phyloP scores from a whole-genome alignment of 768 basidiomycete species.

The Tulasnella sp. region DNA sequence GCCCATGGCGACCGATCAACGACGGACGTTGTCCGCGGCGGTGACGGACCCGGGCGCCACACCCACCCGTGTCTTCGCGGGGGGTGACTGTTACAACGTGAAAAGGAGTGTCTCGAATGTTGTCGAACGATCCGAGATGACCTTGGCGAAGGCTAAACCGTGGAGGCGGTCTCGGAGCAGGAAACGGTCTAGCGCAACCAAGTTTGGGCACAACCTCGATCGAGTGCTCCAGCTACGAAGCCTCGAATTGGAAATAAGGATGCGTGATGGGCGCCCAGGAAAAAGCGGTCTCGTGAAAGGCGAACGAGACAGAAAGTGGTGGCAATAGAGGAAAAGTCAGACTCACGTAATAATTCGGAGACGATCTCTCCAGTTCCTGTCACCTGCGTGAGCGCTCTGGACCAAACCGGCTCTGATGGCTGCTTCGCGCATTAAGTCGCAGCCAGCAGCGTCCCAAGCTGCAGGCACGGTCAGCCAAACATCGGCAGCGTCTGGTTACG shows the following conservation, averaged over 20 bases:
- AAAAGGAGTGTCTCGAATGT: neutral
- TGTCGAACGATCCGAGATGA: neutral
- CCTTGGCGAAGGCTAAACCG: neutral
- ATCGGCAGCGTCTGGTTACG: slow-evolving; percentile 55
- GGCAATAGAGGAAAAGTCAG: neutral
- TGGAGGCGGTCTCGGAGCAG: neutral
- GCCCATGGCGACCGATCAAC: neutral
- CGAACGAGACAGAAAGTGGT: neutral
- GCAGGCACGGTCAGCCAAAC: slow-evolving; percentile 83
- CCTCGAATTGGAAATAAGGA: neutral
- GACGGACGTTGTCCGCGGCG: neutral
- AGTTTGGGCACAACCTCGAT: neutral
- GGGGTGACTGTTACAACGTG: neutral
- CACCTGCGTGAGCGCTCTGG: slow-evolving; percentile 54
- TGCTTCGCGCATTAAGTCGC: slow-evolving; percentile 75
- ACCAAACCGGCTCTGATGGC: slow-evolving; percentile 75
- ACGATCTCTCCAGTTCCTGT: slow-evolving; percentile 66
- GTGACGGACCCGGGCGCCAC: neutral
- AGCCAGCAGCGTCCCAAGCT: slow-evolving; percentile 81
- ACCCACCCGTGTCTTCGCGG: neutral
- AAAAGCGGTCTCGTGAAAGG: neutral
- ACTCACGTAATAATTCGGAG: slow-evolving; percentile 65
- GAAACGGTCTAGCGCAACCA: neutral
- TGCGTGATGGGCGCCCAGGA: neutral
- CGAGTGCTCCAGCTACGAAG: neutral